Conservation (phyloP, 2,329 filamentous ascomycete genomes). For the Escovopsis sp. region DNA sequence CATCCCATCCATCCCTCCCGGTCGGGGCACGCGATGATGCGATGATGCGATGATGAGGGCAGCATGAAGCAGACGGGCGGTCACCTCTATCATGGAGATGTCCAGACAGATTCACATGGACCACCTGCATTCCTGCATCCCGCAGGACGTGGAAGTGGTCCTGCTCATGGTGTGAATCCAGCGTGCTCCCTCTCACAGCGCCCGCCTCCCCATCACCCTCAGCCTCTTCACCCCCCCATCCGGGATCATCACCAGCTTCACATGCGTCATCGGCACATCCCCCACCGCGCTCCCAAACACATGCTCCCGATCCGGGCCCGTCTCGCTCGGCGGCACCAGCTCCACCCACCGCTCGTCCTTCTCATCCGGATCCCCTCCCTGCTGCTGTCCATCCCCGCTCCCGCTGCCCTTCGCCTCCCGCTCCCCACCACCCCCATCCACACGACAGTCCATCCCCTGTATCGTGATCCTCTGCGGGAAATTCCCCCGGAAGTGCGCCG, state of each 20-base stretch:
- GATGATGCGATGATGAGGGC: too few relatives aligned
- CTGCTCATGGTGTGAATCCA: background rate
- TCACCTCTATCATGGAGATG: too few relatives aligned
- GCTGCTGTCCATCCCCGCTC: constrained; percentile 24
- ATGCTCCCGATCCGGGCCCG: constrained; percentile 59
- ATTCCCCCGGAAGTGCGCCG: constrained; percentile 71
- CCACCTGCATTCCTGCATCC: too few relatives aligned
- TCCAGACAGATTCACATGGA: too few relatives aligned
- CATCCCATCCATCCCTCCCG: too few relatives aligned
- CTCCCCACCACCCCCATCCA: too few relatives aligned
- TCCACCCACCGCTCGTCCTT: constrained; percentile 49
- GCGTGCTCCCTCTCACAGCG: constrained; percentile 4
- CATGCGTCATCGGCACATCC: constrained; percentile 55
- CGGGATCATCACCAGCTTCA: constrained; percentile 84
- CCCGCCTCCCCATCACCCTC: constrained; percentile 29
- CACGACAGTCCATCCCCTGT: constrained; percentile 43
- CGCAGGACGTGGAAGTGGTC: too few relatives aligned
- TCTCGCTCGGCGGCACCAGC: constrained; percentile 50
- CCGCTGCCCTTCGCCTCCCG: constrained; percentile 26
- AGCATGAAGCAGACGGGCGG: too few relatives aligned
- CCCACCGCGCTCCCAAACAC: constrained; percentile 41
- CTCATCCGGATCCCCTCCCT: constrained; percentile 39
- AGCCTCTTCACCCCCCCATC: constrained; percentile 87
- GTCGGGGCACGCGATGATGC: too few relatives aligned
- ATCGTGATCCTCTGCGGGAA: constrained; percentile 65